These are phyloP conservation scores for Entonaema liquescens DNA, from an alignment of 495 filamentous ascomycete genomes.

Conservation along the genomic window DNA sequence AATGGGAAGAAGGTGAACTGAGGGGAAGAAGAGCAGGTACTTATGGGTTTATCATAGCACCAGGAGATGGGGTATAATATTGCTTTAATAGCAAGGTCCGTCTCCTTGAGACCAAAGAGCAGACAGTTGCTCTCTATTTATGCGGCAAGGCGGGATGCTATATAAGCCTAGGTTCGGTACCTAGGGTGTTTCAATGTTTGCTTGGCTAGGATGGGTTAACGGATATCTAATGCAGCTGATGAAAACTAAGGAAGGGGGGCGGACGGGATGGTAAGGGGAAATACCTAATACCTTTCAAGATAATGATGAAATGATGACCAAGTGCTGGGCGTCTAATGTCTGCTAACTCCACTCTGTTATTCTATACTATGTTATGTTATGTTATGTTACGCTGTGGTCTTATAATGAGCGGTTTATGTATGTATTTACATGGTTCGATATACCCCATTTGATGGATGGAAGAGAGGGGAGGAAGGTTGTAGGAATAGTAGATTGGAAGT, in stretches of 20 bases:
- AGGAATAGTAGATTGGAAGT: not conserved
- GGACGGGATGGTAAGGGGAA: too few relatives aligned
- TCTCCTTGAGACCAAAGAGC: too few relatives aligned
- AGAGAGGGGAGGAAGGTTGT: not conserved
- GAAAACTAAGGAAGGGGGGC: too few relatives aligned
- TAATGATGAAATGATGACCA: constrained; percentile 2
- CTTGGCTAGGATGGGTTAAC: too few relatives aligned
- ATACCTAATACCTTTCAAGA: too few relatives aligned
- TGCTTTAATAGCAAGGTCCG: too few relatives aligned
- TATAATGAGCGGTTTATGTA: not conserved
- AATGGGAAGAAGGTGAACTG: constrained; percentile 49
- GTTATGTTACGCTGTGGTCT: not conserved
- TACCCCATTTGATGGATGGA: not conserved
- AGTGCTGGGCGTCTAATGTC: not conserved
- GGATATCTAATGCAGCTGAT: not conserved
- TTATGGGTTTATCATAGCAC: too few relatives aligned
- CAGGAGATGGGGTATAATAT: too few relatives aligned
- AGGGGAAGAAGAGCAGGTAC: not conserved
- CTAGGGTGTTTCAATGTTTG: too few relatives aligned
- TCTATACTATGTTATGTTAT: not conserved
- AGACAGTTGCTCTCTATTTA: too few relatives aligned
- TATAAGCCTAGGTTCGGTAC: too few relatives aligned
- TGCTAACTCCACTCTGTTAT: not conserved
- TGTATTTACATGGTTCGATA: not conserved
- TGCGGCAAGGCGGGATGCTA: too few relatives aligned